These are phyloP conservation scores for Pseudonitzschia delicatissima DNA, from an alignment of 108 stramenopile species.

Conservation along the genomic window DNA sequence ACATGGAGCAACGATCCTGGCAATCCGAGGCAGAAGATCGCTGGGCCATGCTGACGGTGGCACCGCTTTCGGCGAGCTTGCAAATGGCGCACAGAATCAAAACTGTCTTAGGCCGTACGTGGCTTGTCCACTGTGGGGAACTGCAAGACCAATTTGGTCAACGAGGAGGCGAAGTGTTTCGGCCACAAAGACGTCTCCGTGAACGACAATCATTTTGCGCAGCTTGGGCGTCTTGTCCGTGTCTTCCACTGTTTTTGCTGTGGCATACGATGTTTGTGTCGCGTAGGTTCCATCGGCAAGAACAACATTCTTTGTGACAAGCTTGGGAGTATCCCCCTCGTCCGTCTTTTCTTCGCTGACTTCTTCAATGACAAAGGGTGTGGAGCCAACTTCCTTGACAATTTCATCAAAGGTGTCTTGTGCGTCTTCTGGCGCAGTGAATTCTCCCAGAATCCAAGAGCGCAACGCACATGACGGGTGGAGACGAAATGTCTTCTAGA, in stretches of 20 bases:
- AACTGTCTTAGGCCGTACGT: constrained; percentile 71
- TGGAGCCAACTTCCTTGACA: constrained; percentile 71
- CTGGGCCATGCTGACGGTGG: constrained; percentile 61
- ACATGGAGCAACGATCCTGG: constrained; percentile 87
- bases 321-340: constrained; percentile 63
- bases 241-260: constrained; percentile 39
- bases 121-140: constrained; percentile 67
- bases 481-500: constrained; percentile 79
- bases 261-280: constrained; percentile 88
- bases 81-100: constrained; percentile 84
- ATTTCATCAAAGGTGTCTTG: constrained; percentile 80
- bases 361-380: constrained; percentile 70
- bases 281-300: constrained; percentile 99
- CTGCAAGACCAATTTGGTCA: constrained; percentile 93
- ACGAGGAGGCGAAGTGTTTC: constrained; percentile 75
- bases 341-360: constrained; percentile 61
- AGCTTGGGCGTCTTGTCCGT: constrained; percentile 72
- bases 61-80: constrained; percentile 74
- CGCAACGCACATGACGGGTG: constrained; percentile 91
- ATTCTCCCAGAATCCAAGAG: constrained; percentile 99
- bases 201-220: constrained; percentile 82
- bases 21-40: constrained; percentile 84
- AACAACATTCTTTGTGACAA: constrained; percentile 94
- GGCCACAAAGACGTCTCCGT: constrained; percentile 94
- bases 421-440: constrained; percentile 65